A percentile compares a stretch with the other conserved stretches of the same genome.
phyloP scores from a whole-genome alignment of 1,284 basidiomycete species.

The Sanghuangporus sanghuang region DNA sequence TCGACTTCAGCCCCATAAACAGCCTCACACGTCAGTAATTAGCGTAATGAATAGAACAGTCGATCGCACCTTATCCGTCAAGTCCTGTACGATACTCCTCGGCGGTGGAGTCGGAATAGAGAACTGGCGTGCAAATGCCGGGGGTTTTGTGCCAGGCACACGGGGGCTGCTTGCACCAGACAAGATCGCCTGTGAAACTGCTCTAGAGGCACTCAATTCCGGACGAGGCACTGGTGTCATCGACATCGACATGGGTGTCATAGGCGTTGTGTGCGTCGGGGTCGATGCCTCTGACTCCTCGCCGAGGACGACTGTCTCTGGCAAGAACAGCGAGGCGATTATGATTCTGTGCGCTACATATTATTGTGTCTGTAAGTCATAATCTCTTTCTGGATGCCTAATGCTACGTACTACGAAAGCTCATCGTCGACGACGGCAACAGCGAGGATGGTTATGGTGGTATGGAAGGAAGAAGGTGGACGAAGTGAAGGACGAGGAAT shows the following conservation, averaged over 20 bases:
- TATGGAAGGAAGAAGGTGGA: not conserved
- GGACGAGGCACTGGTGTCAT: not conserved
- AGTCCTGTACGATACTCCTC: slow-evolving; percentile 72
- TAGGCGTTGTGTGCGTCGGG: slow-evolving; percentile 7
- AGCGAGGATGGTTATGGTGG: not conserved
- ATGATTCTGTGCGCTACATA: slow-evolving; percentile 54
- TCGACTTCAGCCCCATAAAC: not conserved
- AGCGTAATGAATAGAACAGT: not conserved
- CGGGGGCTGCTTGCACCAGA: slow-evolving; percentile 10
- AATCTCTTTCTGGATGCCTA: not conserved
- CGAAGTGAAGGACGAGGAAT: not conserved
- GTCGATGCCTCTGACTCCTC: slow-evolving; percentile 41
- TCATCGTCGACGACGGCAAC: slow-evolving; percentile 39
- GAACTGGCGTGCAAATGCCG: slow-evolving; percentile 20
- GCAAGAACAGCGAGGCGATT: slow-evolving; percentile 76
- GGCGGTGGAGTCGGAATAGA: slow-evolving; percentile 30
- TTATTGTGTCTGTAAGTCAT: not conserved
- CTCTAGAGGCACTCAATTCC: not conserved
- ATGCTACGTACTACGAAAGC: slow-evolving; percentile 33
- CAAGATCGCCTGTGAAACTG: slow-evolving; percentile 5
- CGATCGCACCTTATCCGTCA: slow-evolving; percentile 53
- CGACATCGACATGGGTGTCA: not conserved
- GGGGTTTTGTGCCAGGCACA: slow-evolving; percentile 20
- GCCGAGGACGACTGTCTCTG: slow-evolving; percentile 58
- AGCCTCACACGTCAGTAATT: not conserved